These are phyloP conservation scores for Aspergillus mulundensis DNA, from an alignment of 495 filamentous ascomycete species.

Conservation along the genomic window DNA sequence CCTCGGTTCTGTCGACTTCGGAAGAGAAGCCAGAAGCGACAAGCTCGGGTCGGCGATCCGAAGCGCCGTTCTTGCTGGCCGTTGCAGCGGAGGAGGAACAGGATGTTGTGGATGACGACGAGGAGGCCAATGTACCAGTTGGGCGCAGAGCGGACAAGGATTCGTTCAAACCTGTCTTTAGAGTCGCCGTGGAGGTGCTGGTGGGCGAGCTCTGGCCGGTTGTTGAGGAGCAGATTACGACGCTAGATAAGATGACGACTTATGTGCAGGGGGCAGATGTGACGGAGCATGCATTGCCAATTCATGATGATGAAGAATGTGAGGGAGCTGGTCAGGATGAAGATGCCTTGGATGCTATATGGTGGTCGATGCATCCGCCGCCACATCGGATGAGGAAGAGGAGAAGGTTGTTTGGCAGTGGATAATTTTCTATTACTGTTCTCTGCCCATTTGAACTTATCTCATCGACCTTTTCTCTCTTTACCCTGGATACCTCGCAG, in stretches of 20 bases:
- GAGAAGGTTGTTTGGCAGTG: background rate
- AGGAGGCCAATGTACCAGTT: background rate
- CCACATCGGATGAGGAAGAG: constrained; percentile 5
- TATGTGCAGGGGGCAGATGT: constrained; percentile 1
- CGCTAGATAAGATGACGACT: background rate
- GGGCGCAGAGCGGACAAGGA: background rate
- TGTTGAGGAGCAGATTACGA: constrained; percentile 2
- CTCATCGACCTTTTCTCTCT: no score
- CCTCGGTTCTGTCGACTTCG: background rate
- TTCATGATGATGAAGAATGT: background rate
- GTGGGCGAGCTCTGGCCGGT: constrained; percentile 9
- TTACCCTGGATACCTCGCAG: no score
- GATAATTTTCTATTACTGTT: background rate
- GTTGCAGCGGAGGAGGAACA: background rate
- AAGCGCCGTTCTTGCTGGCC: background rate
- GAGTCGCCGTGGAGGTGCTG: constrained; percentile 2
- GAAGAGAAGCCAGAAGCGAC: background rate
- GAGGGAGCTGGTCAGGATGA: background rate
- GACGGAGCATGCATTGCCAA: background rate
- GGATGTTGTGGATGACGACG: background rate
- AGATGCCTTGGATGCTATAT: constrained; percentile 6
- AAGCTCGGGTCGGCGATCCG: constrained; percentile 1
- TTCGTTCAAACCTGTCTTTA: constrained; percentile 4
- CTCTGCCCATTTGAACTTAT: no score
- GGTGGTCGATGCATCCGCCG: constrained; percentile 7